A percentile compares a stretch with the other conserved stretches of the same genome.
These are phyloP conservation scores for Globisporangium solare DNA, from an alignment of 352 stramenopile genomes.

Conservation along the genomic window DNA sequence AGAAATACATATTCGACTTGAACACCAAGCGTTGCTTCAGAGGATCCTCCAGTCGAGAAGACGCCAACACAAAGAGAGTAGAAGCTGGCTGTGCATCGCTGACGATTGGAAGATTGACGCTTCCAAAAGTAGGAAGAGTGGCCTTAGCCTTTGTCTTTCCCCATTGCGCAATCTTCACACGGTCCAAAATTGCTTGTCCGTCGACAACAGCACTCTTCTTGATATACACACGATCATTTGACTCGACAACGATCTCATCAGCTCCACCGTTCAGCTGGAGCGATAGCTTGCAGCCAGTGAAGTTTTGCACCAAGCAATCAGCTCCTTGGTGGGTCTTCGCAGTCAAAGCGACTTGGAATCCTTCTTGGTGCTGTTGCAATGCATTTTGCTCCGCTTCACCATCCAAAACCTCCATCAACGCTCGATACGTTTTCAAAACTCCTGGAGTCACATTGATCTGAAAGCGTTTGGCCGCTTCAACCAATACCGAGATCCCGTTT, in stretches of 20 bases:
- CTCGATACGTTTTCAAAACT: conserved; percentile 70
- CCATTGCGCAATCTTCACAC: conserved; percentile 58
- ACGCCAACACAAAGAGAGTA: conserved; percentile 62
- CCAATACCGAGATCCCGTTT: conserved; percentile 55
- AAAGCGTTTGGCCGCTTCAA: conserved; percentile 65
- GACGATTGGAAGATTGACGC: conserved; percentile 50
- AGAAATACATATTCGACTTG: conserved; percentile 78
- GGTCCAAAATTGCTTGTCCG: conserved; percentile 35
- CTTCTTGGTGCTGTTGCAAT: conserved; percentile 63
- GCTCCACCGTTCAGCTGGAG: conserved; percentile 43
- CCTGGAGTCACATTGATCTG: conserved; percentile 74
- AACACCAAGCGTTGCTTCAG: conserved; percentile 58
- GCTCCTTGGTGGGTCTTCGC: conserved; percentile 32
- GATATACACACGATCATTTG: conserved; percentile 47
- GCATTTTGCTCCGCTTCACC: conserved; percentile 54
- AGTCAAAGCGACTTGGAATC: conserved; percentile 31
- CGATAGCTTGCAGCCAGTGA: conserved; percentile 53
- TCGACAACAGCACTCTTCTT: conserved; percentile 20
- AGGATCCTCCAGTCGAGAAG: conserved; percentile 69
- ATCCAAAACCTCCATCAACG: conserved; percentile 72
- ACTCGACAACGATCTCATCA: conserved; percentile 29
- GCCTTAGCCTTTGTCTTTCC: conserved; percentile 31
- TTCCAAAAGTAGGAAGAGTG: conserved; percentile 52
- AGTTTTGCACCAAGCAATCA: conserved; percentile 70
- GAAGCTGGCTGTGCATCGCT: conserved; percentile 27